Percentiles rank a stretch among this genome's conserved stretches.
Evolutionary conservation across 2,329 filamentous ascomycete genomes (phyloP).

Genomic region (Exophiala viscosa): DNA sequence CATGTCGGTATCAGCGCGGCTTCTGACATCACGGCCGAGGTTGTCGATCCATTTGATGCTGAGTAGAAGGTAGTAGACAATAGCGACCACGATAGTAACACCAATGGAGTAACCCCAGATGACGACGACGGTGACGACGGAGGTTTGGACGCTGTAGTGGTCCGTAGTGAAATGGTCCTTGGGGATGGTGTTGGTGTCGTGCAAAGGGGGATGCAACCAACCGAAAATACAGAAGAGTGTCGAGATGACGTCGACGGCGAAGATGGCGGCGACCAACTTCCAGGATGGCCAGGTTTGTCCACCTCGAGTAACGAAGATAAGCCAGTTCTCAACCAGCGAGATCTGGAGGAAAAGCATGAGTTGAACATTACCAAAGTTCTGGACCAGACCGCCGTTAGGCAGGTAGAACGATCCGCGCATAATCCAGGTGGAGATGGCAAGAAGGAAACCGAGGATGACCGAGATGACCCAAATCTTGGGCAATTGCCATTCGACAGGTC

Average conservation of each 20-base stretch:
- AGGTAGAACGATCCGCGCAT: constrained; percentile 68
- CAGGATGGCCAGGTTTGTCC: constrained; percentile 70
- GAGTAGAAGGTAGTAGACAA: constrained; percentile 50
- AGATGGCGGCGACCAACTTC: constrained; percentile 68
- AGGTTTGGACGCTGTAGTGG: constrained; percentile 31
- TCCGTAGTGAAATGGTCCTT: constrained; percentile 14
- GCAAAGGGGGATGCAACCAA: constrained; percentile 59
- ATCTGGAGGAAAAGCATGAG: constrained; percentile 85
- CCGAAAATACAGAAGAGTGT: constrained; percentile 74
- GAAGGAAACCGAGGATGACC: constrained; percentile 63
- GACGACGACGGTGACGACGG: constrained; percentile 53
- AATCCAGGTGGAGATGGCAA: constrained; percentile 69
- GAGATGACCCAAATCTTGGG: constrained; percentile 79
- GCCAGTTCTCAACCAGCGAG: constrained; percentile 90
- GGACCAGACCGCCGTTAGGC: constrained; percentile 66
- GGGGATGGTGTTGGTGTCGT: constrained; percentile 40
- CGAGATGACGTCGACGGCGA: constrained; percentile 66
- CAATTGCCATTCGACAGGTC: constrained; percentile 75
- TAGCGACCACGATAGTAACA: constrained; percentile 52
- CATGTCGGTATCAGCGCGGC: constrained; percentile 50
- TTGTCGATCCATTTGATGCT: constrained; percentile 46
- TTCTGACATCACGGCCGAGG: constrained; percentile 51
- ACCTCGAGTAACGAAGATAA: constrained; percentile 93
- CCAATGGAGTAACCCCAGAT: constrained; percentile 53
- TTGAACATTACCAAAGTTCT: constrained; percentile 71